Evolutionary conservation across 106 monocot species (phyloP).

Genomic region (Narthecium ossifragum): DNA sequence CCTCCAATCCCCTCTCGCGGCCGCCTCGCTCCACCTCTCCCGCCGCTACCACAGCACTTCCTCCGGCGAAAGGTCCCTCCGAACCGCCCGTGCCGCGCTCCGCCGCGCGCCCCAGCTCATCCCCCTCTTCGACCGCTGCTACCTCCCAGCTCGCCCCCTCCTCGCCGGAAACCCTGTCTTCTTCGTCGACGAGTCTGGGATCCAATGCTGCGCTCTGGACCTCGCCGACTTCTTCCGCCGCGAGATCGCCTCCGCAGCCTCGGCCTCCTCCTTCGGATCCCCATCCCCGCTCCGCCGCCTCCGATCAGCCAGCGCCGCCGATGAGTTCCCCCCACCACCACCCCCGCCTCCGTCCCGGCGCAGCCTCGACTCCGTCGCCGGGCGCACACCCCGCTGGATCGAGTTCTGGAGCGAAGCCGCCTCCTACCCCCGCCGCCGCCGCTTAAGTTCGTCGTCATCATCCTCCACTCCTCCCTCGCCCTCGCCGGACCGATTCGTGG

Average conservation of each 20-base stretch:
- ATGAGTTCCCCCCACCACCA: background rate
- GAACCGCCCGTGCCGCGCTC: conserved; percentile 17
- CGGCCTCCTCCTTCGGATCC: background rate
- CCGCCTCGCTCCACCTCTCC: too few relatives aligned
- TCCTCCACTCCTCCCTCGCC: conserved; percentile 4
- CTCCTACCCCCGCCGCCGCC: conserved; percentile 9
- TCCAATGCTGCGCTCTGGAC: conserved; percentile 23
- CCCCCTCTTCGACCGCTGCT: conserved; percentile 39
- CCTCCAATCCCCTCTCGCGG: too few relatives aligned
- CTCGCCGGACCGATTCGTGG: conserved; percentile 16
- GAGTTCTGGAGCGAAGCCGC: conserved; percentile 61
- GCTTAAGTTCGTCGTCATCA: conserved; percentile 22
- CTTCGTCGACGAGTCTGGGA: conserved; percentile 20
- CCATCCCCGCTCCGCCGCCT: conserved; percentile 4
- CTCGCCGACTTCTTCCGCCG: conserved; percentile 41
- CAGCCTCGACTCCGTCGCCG: conserved; percentile 18
- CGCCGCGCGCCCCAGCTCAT: conserved; percentile 26
- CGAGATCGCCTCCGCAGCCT: conserved; percentile 1
- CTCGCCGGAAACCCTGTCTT: conserved; percentile 56
- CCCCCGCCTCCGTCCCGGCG: conserved; percentile 5
- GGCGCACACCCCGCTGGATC: conserved; percentile 35
- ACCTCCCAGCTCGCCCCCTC: conserved; percentile 32
- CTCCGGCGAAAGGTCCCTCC: too few relatives aligned
- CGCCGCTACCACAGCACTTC: too few relatives aligned
- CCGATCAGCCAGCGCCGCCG: conserved; percentile 1